phyloP scores from a whole-genome alignment of 116 monocot genomes.

The Zostera marina region DNA sequence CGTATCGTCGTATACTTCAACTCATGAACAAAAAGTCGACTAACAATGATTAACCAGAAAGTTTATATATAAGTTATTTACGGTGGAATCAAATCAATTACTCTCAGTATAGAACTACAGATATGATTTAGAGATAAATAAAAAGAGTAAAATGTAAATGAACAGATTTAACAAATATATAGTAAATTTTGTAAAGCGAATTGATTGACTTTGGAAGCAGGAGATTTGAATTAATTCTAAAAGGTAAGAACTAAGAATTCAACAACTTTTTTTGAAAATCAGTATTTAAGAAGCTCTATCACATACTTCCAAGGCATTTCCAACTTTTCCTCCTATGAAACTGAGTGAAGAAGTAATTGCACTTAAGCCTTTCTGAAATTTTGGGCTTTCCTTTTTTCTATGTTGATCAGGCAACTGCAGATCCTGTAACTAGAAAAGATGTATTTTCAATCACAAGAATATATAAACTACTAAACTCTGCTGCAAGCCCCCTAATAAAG shows the following conservation, averaged over 20 bases:
- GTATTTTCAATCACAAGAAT: not conserved
- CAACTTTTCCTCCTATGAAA: conserved; percentile 68
- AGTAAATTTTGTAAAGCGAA: not conserved
- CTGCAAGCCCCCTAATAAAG: not conserved
- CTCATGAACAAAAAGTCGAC: too few relatives aligned
- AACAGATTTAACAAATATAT: not conserved
- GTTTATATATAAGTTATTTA: not conserved
- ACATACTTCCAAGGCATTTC: conserved; percentile 70
- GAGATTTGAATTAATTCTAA: not conserved
- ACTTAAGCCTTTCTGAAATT: conserved; percentile 40
- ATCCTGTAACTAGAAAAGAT: not conserved
- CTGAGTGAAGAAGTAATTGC: conserved; percentile 59
- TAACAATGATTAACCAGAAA: not conserved
- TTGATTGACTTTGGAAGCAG: not conserved
- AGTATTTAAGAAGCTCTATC: not conserved
- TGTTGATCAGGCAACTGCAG: conserved; percentile 10
- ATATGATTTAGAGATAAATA: not conserved
- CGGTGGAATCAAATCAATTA: not conserved
- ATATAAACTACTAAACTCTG: conserved; percentile 1
- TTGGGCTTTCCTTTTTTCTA: conserved; percentile 27
- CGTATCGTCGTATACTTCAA: too few relatives aligned
- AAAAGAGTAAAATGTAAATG: not conserved
- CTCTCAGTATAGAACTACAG: not conserved
- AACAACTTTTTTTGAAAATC: too few relatives aligned
- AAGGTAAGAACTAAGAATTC: not conserved